phyloP scores from a whole-genome alignment of 179 eudicot genomes.

The Carnegiea gigantea region DNA sequence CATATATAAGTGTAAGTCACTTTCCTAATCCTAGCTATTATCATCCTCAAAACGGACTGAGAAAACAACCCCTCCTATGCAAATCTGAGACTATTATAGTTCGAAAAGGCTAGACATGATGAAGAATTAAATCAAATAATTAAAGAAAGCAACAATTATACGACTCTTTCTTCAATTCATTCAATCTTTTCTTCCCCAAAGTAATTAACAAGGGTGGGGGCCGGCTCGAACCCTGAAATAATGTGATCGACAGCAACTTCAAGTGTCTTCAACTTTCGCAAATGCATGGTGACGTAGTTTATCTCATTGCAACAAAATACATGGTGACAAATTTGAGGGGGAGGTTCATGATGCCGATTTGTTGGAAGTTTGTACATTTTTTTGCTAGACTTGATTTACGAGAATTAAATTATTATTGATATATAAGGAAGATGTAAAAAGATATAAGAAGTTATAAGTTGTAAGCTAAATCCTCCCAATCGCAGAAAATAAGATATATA shows the following conservation, averaged over 20 bases:
- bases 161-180: neutral
- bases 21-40: neutral
- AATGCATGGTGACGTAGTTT: too few species aligned
- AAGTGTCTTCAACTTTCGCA: neutral
- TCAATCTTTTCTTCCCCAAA: too few species aligned
- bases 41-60: neutral
- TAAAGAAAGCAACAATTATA: neutral
- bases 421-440: too few species aligned
- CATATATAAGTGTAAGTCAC: slow-evolving; percentile 1
- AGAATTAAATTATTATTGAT: too few species aligned
- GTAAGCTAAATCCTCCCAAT: too few species aligned
- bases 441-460: too few species aligned
- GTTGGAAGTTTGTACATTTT: too few species aligned
- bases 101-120: neutral
- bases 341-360: too few species aligned
- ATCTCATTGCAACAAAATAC: too few species aligned
- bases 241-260: neutral
- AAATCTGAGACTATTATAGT: neutral
- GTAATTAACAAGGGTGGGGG: neutral
- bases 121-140: neutral
- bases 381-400: too few species aligned
- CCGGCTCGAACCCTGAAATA: neutral
- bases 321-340: too few species aligned
- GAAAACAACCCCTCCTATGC: neutral
- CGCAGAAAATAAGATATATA: too few species aligned